A percentile compares a stretch with the other conserved stretches of the same genome.
Evolutionary conservation across 1,139 yeast genomes (phyloP).

Genomic region (Scheffersomyces cryptocercus): DNA sequence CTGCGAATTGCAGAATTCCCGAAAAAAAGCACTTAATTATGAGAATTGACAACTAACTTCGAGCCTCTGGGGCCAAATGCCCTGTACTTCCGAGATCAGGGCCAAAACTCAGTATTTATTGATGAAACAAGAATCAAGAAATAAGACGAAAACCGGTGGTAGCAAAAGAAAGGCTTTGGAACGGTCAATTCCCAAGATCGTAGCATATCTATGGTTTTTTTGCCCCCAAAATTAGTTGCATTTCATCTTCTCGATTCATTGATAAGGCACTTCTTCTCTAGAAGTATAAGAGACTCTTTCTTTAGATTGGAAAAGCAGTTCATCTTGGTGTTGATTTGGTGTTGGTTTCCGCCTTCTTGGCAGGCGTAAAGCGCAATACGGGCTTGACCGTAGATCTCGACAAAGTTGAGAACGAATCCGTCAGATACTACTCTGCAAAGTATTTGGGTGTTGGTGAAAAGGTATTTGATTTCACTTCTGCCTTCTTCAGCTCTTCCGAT

Average conservation of each 20-base stretch:
- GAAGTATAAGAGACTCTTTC: background rate
- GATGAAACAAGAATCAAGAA: no score
- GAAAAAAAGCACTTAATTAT: no score
- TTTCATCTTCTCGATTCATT: slow-evolving; percentile 4
- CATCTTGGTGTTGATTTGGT: slow-evolving; percentile 77
- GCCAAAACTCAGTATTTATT: no score
- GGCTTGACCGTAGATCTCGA: slow-evolving; percentile 62
- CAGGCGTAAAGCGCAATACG: slow-evolving; percentile 86
- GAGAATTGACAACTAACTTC: no score
- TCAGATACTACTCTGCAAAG: slow-evolving; percentile 59
- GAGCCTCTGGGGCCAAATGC: no score
- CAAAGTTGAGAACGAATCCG: slow-evolving; percentile 41
- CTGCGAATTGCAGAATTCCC: no score
- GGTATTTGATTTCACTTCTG: slow-evolving; percentile 71
- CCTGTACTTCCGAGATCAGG: no score
- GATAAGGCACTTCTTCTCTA: background rate
- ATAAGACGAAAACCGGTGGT: no score
- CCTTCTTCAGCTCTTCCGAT: slow-evolving; percentile 68
- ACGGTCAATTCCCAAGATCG: background rate
- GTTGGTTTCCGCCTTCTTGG: slow-evolving; percentile 77
- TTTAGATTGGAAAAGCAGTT: slow-evolving; percentile 55
- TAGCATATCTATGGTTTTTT: background rate
- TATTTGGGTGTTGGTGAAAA: slow-evolving; percentile 87
- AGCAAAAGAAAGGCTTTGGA: no score
- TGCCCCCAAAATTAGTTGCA: slow-evolving; percentile 1